phyloP scores from a whole-genome alignment of 371 early-diverging fungal species.

The Parasitella parasitica region DNA sequence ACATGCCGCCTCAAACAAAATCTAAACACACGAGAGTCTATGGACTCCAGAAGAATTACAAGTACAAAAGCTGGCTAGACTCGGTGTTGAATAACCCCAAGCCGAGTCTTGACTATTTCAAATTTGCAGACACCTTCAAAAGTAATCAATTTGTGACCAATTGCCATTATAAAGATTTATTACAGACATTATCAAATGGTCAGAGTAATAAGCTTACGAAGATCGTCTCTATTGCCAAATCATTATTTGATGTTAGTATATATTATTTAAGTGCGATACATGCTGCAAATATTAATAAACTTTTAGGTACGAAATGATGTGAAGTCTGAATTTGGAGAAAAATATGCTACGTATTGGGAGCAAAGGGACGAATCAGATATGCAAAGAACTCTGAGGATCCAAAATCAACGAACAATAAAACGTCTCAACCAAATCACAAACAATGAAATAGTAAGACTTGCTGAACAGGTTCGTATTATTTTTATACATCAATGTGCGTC shows the following conservation, averaged over 20 bases:
- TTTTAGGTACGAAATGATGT: background rate
- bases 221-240: background rate
- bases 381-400: background rate
- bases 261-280: background rate
- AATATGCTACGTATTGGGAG: too few relatives aligned
- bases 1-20: background rate
- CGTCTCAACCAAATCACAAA: slow-evolving; percentile 8
- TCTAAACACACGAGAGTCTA: background rate
- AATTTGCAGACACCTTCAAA: slow-evolving; percentile 1
- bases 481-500: slow-evolving; percentile 11
- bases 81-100: background rate
- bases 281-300: background rate
- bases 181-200: background rate
- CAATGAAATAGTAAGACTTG: slow-evolving; percentile 7
- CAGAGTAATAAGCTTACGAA: slow-evolving; percentile 6
- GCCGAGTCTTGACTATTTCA: background rate
- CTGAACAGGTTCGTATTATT: slow-evolving; percentile 10
- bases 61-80: slow-evolving; percentile 5
- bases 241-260: background rate
- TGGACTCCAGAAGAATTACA: slow-evolving; percentile 1
- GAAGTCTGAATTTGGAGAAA: background rate
- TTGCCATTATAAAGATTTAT: background rate
- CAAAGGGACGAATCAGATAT: too few relatives aligned
- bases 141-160: background rate
- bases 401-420: slow-evolving; percentile 1